Conservation (phyloP, 768 basidiomycete species). For the Pleurotus pulmonarius region DNA sequence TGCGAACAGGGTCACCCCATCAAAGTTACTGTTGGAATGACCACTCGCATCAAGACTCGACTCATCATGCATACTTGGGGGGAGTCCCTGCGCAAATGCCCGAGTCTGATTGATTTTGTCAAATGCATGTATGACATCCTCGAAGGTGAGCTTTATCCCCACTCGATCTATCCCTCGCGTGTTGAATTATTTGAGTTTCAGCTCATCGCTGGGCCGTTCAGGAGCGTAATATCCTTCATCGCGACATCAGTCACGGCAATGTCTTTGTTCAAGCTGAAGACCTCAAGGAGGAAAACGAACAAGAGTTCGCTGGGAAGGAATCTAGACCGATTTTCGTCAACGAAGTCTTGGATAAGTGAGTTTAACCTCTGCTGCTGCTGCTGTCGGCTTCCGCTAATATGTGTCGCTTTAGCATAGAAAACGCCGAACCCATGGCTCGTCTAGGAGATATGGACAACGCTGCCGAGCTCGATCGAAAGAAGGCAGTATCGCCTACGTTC, state of each 20-base stretch:
- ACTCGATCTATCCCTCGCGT: background rate
- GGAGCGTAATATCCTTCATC: background rate
- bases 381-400: background rate
- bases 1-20: background rate
- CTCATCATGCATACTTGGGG: background rate
- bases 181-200: background rate
- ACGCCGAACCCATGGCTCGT: no score
- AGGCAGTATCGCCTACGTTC: no score
- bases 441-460: no score
- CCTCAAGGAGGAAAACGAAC: background rate
- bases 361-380: background rate
- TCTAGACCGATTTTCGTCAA: conserved; percentile 2
- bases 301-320: background rate
- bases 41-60: background rate
- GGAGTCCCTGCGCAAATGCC: background rate
- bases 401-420: no score
- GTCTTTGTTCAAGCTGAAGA: background rate
- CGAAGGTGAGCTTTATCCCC: background rate
- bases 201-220: background rate
- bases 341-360: background rate
- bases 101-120: background rate
- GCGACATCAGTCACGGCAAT: background rate
- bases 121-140: conserved; percentile 5
- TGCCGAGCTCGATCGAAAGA: no score
- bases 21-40: background rate